A percentile compares a stretch with the other conserved stretches of the same genome.
Conservation (phyloP, 306 rosid species). For the Cicer bijugum region DNA sequence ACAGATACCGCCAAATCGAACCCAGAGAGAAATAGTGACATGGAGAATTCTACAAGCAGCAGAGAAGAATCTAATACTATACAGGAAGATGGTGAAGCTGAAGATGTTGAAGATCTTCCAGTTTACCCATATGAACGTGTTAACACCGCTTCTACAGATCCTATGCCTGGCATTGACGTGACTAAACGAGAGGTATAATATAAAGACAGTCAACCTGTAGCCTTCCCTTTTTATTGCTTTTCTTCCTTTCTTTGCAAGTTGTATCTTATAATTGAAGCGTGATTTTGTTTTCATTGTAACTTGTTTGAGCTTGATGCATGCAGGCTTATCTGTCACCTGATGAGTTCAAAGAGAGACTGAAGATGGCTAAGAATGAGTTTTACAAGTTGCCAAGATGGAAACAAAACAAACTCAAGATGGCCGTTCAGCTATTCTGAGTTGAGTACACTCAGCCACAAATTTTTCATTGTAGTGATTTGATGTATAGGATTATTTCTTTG, state of each 20-base stretch:
- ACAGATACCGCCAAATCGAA: conserved; percentile 54
- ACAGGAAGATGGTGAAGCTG: conserved; percentile 86
- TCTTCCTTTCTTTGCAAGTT: conserved; percentile 25
- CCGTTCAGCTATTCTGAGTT: conserved; percentile 78
- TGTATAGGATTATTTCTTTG: conserved; percentile 54
- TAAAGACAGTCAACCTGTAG: conserved; percentile 31
- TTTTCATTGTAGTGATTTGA: conserved; percentile 53
- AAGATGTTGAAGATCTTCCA: conserved; percentile 79
- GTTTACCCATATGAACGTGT: conserved; percentile 73
- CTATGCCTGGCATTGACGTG: conserved; percentile 74
- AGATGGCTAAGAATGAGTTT: conserved; percentile 74
- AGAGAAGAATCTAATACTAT: conserved; percentile 74
- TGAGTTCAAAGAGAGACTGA: conserved; percentile 80
- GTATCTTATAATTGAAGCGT: not conserved
- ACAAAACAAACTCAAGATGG: conserved; percentile 96
- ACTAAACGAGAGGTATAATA: conserved; percentile 91
- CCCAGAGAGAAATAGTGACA: conserved; percentile 48
- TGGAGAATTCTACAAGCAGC: conserved; percentile 57
- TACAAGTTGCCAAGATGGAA: conserved; percentile 94
- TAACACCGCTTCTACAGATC: conserved; percentile 68
- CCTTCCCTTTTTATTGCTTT: not conserved
- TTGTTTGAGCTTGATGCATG: conserved; percentile 45
- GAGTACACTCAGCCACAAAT: conserved; percentile 38
- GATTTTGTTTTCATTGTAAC: conserved; percentile 46
- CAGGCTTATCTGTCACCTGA: conserved; percentile 86